These are phyloP conservation scores for Metschnikowia chrysomelidarum DNA, from an alignment of 805 yeast species.

Conservation along the genomic window DNA sequence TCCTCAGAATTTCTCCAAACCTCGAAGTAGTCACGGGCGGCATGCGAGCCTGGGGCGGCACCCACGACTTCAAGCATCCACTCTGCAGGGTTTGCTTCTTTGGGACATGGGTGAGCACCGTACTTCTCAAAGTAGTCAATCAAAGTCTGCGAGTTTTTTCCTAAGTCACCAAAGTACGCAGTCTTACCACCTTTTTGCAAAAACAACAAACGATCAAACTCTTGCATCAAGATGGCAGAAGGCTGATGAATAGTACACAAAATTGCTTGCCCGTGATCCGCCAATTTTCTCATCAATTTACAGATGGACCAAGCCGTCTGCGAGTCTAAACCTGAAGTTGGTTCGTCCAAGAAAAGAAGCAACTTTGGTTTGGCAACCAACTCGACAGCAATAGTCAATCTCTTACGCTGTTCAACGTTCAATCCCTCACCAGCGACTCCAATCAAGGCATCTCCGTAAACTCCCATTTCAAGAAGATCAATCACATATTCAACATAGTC, in stretches of 20 bases:
- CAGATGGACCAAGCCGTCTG: constrained; percentile 72
- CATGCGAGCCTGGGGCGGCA: constrained; percentile 78
- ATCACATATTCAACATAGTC: constrained; percentile 70
- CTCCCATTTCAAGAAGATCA: constrained; percentile 62
- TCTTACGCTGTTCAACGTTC: constrained; percentile 24
- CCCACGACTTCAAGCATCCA: constrained; percentile 90
- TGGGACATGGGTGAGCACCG: constrained; percentile 65
- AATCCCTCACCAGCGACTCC: constrained; percentile 68
- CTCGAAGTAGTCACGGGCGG: constrained; percentile 67
- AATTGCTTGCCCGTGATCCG: constrained; percentile 71
- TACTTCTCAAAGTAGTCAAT: constrained; percentile 65
- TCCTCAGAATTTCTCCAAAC: constrained; percentile 76
- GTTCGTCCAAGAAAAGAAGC: constrained; percentile 65
- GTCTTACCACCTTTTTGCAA: constrained; percentile 76
- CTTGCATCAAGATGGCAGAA: constrained; percentile 64
- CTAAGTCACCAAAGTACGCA: constrained; percentile 81
- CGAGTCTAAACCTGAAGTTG: constrained; percentile 71
- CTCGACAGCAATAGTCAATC: constrained; percentile 64
- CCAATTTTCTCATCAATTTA: constrained; percentile 62
- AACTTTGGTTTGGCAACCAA: constrained; percentile 67
- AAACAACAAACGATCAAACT: constrained; percentile 65
- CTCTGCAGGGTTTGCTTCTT: constrained; percentile 25
- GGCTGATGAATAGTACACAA: constrained; percentile 80
- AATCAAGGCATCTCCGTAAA: constrained; percentile 75
- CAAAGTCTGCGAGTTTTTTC: constrained; percentile 56